Evolutionary conservation across 2,329 filamentous ascomycete genomes (phyloP).

Genomic region (Lachnum nothofagi): DNA sequence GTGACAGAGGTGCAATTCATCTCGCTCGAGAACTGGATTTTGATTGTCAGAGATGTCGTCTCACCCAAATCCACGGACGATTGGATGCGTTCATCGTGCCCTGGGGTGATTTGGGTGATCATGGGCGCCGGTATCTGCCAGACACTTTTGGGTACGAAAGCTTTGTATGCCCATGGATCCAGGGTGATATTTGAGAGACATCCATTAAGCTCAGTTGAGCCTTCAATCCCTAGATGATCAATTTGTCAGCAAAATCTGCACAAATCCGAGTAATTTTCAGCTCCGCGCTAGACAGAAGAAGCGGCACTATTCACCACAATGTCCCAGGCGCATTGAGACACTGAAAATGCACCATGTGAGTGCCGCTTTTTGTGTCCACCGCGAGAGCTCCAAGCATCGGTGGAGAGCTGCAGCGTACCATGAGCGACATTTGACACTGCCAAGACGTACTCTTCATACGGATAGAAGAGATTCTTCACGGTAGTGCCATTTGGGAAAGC

Average conservation of each 20-base stretch:
- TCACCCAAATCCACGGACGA: constrained; percentile 41
- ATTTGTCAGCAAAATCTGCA: constrained; percentile 14
- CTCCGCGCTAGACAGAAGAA: too few species aligned
- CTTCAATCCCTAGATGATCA: constrained; percentile 43
- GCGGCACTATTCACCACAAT: too few species aligned
- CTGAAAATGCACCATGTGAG: too few species aligned
- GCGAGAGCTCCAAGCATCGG: too few species aligned
- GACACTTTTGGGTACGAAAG: constrained; percentile 48
- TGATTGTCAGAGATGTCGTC: constrained; percentile 44
- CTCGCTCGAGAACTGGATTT: constrained; percentile 52
- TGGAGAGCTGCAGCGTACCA: constrained; percentile 32
- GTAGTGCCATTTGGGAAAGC: constrained; percentile 48
- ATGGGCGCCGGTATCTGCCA: constrained; percentile 50
- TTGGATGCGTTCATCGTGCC: constrained; percentile 53
- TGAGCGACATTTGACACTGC: constrained; percentile 41
- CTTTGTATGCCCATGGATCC: constrained; percentile 50
- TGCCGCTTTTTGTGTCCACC: too few species aligned
- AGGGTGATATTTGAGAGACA: constrained; percentile 52
- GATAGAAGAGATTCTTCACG: constrained; percentile 57
- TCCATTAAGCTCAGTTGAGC: constrained; percentile 47
- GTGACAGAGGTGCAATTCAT: constrained; percentile 57
- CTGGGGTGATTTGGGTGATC: constrained; percentile 52
- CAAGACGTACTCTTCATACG: constrained; percentile 52
- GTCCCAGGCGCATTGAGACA: too few species aligned
- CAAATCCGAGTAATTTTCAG: too few species aligned